These are phyloP conservation scores for Acanthamoeba healyi DNA, from an alignment of 208 protist species.

Conservation along the genomic window DNA sequence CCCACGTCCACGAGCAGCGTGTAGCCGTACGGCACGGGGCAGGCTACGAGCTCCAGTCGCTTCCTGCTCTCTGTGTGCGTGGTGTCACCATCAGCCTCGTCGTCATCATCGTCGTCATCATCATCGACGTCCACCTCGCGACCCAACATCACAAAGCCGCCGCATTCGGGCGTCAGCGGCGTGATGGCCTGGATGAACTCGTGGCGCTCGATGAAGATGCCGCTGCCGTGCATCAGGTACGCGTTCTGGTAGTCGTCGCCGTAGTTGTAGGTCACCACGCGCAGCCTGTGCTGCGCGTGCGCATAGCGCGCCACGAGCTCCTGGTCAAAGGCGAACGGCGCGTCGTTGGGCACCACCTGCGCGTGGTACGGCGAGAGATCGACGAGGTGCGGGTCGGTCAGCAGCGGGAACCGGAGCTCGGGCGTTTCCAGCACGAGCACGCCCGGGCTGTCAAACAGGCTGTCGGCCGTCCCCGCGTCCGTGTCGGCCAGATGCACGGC, in stretches of 20 bases:
- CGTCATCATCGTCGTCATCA: not conserved
- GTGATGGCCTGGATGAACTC: conserved; percentile 53
- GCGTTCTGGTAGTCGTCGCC: not conserved
- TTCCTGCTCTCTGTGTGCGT: not conserved
- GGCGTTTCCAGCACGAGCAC: not conserved
- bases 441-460: not conserved
- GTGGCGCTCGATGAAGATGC: conserved; percentile 27
- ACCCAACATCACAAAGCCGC: conserved; percentile 7
- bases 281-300: conserved; percentile 62
- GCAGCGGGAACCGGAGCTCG: not conserved
- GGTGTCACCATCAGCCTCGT: not conserved
- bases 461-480: not conserved
- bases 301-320: not conserved
- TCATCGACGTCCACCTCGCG: not conserved
- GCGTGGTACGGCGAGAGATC: conserved; percentile 18
- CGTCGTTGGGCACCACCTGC: conserved; percentile 38
- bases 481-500: conserved; percentile 28
- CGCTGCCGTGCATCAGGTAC: conserved; percentile 31
- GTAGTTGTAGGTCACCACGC: conserved; percentile 69
- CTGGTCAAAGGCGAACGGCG: conserved; percentile 60
- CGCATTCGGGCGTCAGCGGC: not conserved
- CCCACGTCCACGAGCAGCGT: conserved; percentile 61
- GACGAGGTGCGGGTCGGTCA: not conserved
- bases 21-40: conserved; percentile 52
- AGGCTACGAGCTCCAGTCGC: conserved; percentile 34